Percentiles rank a stretch among this genome's conserved stretches.
Evolutionary conservation across 1,139 yeast genomes (phyloP).

Genomic region (Candida freyschussii): DNA sequence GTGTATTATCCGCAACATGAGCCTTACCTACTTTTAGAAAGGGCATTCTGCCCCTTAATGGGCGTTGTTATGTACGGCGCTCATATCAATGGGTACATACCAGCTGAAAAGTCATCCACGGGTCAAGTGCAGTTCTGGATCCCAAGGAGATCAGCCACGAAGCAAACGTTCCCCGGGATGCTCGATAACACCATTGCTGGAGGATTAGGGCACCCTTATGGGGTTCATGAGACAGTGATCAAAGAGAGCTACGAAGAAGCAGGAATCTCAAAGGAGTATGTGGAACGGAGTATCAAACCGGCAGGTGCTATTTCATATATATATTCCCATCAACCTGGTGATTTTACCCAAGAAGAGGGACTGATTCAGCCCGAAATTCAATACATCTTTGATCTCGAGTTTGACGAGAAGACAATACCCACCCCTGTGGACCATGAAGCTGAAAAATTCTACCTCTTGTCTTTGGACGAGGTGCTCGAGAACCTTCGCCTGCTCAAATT

Average conservation of each 20-base stretch:
- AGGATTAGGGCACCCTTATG: constrained; percentile 81
- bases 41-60: constrained; percentile 73
- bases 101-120: constrained; percentile 31
- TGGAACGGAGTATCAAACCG: constrained; percentile 39
- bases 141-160: constrained; percentile 70
- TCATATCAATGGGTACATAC: constrained; percentile 76
- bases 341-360: constrained; percentile 38
- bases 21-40: constrained; percentile 68
- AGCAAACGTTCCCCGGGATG: constrained; percentile 87
- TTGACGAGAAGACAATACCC: constrained; percentile 52
- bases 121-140: constrained; percentile 68
- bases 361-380: constrained; percentile 87
- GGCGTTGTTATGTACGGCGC: constrained; percentile 91
- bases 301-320: constrained; percentile 68
- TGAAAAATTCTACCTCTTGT: constrained; percentile 61
- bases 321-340: constrained; percentile 16
- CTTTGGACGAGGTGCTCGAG: constrained; percentile 48
- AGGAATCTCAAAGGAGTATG: constrained; percentile 55
- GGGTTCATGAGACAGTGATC: constrained; percentile 67
- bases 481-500: constrained; percentile 53
- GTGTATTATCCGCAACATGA: constrained; percentile 51
- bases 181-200: constrained; percentile 95
- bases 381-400: constrained; percentile 65
- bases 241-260: constrained; percentile 94
- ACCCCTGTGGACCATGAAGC: constrained; percentile 85